Conservation (phyloP, 768 basidiomycete species). For the Kwoniella sp. region DNA sequence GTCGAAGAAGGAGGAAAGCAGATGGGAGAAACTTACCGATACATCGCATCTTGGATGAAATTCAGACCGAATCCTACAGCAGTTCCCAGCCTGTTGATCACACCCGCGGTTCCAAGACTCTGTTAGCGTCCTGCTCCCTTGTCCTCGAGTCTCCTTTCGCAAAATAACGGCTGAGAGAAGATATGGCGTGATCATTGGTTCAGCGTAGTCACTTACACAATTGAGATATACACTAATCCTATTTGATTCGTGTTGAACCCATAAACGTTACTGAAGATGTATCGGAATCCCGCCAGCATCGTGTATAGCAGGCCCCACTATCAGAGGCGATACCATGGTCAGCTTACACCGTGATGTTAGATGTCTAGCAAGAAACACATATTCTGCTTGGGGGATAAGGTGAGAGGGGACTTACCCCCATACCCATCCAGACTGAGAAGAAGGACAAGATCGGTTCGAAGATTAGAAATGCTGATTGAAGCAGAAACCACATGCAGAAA, state of each 20-base stretch:
- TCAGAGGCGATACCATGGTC: background rate
- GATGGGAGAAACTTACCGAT: too few species aligned
- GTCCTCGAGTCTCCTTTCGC: too few species aligned
- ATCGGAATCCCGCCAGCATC: slow-evolving; percentile 61
- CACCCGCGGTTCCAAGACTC: background rate
- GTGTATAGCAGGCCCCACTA: slow-evolving; percentile 74
- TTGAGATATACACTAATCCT: slow-evolving; percentile 65
- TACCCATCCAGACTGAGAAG: slow-evolving; percentile 61
- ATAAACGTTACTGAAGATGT: slow-evolving; percentile 64
- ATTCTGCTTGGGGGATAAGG: too few species aligned
- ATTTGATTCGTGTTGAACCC: slow-evolving; percentile 64
- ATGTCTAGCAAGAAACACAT: too few species aligned
- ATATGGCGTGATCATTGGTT: too few species aligned
- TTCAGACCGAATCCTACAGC: slow-evolving; percentile 41
- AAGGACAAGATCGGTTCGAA: slow-evolving; percentile 75
- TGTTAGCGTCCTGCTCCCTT: too few species aligned
- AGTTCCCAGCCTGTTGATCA: slow-evolving; percentile 23
- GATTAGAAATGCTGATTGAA: slow-evolving; percentile 62
- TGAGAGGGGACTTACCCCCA: slow-evolving; percentile 57
- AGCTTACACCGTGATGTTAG: background rate
- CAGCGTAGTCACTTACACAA: slow-evolving; percentile 54
- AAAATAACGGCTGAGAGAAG: too few species aligned
- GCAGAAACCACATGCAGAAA: too few species aligned
- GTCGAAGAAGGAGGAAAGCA: too few species aligned
- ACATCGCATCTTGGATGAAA: slow-evolving; percentile 50